phyloP scores from a whole-genome alignment of 1,139 yeast species.

The Spencermartinsiella ligniputridi region DNA sequence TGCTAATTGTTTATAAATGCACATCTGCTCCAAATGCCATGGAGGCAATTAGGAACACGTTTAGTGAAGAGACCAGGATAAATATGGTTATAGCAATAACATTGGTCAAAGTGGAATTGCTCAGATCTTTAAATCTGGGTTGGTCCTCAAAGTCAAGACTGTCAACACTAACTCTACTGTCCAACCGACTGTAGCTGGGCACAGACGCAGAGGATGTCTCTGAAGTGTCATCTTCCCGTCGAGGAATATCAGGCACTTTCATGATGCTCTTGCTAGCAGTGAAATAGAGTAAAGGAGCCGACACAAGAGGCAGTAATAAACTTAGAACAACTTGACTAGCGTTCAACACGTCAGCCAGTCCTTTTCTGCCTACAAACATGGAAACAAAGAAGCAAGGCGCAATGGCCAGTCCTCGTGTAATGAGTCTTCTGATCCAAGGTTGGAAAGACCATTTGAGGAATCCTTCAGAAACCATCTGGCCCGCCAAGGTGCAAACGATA shows the following conservation, averaged over 20 bases:
- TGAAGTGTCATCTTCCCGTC: neutral
- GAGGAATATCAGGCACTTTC: slow-evolving; percentile 47
- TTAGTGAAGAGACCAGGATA: slow-evolving; percentile 65
- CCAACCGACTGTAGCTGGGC: neutral
- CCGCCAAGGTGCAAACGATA: slow-evolving; percentile 94
- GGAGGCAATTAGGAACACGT: slow-evolving; percentile 62
- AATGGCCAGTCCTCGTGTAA: slow-evolving; percentile 82
- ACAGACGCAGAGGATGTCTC: slow-evolving; percentile 8
- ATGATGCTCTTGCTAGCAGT: slow-evolving; percentile 71
- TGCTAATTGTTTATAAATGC: slow-evolving; percentile 34
- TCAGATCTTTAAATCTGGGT: slow-evolving; percentile 45
- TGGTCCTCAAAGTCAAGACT: slow-evolving; percentile 1
- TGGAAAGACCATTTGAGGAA: slow-evolving; percentile 79
- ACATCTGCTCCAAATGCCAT: slow-evolving; percentile 70
- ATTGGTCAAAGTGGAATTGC: slow-evolving; percentile 59
- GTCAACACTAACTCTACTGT: neutral
- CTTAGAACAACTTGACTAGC: slow-evolving; percentile 86
- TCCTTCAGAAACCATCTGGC: slow-evolving; percentile 96
- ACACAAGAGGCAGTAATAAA: slow-evolving; percentile 77
- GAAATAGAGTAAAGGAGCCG: slow-evolving; percentile 85
- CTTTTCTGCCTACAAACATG: slow-evolving; percentile 73
- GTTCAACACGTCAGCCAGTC: slow-evolving; percentile 74
- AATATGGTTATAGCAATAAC: slow-evolving; percentile 59
- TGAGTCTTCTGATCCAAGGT: slow-evolving; percentile 79
- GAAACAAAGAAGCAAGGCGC: slow-evolving; percentile 86